Evolutionary conservation across 371 early-diverging fungal genomes (phyloP).

Genomic region (Mortierella sp.): DNA sequence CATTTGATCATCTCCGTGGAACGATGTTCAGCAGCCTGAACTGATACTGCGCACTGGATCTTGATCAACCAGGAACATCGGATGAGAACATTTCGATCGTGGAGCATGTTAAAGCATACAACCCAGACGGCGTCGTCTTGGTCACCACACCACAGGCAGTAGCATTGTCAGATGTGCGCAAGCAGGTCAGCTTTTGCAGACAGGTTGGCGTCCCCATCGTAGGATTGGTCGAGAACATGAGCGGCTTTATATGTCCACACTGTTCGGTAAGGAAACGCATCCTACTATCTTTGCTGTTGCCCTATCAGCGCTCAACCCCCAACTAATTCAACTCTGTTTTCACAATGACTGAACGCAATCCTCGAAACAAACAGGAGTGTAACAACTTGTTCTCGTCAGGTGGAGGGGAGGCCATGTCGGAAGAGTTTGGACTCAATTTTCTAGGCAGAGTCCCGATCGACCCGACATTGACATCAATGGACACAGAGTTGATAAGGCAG

Average conservation of each 20-base stretch:
- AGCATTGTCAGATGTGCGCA: conserved; percentile 88
- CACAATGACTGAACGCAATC: too few relatives aligned
- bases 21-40: too few relatives aligned
- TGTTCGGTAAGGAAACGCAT: conserved; percentile 69
- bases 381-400: conserved; percentile 94
- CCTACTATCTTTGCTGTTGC: not conserved
- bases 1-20: too few relatives aligned
- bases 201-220: conserved; percentile 82
- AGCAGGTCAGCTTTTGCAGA: conserved; percentile 87
- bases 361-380: conserved; percentile 87
- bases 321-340: too few relatives aligned
- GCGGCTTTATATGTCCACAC: conserved; percentile 89
- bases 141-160: conserved; percentile 95
- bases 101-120: conserved; percentile 77
- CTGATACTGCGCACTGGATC: not conserved
- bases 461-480: conserved; percentile 78
- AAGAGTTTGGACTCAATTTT: conserved; percentile 80
- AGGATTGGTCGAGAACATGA: conserved; percentile 97
- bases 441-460: conserved; percentile 91
- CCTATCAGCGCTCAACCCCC: too few relatives aligned
- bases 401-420: conserved; percentile 90
- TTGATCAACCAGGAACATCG: conserved; percentile 72
- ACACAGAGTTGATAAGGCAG: conserved; percentile 67
- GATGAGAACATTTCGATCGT: conserved; percentile 93
- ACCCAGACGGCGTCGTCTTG: conserved; percentile 86